Base-by-base conservation (phyloP, 768 basidiomycete genomes). In the Calocybe gangraenosa region DNA sequence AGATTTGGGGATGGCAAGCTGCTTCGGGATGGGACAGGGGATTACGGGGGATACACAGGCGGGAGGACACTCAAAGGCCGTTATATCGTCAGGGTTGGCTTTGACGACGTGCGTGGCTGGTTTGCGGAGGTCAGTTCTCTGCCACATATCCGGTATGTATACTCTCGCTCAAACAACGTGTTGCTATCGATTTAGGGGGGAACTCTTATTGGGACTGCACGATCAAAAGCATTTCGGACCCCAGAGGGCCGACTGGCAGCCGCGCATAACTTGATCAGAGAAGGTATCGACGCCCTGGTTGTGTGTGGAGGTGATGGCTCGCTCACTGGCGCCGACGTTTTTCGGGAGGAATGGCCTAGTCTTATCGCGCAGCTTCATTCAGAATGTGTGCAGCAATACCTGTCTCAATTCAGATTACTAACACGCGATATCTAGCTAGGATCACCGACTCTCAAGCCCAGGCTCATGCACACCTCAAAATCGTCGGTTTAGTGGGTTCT, bases 291-390 rank as follows among this genome's bases (percentile, higher is more conserved):
- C 58, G 95, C 94, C 14, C 76, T 99, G 48, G 92, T 87, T 37
- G 93, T 99, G 45, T 98, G 95, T 57, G 96, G 96, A 44, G 96
- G 96, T 59, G 96, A 99, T 56, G 96, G 96, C 19, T 92, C 88
- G 13, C 74, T 99, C 50, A 98, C 96, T 0, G 96, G 96, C 41
- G 96, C 96, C 7, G 93, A 99, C 61, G 73, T 87, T 56, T 92
- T 99, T 62, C 74, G 96, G 48, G 75, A 82, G 1, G 96, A 99
- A 71, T 99, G 96, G 96, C 91, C 93, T 0, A 64, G 74, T n/a
- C 81, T 94, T 48, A 71, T 98, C 46, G 66, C 73, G 35, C 74
- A 82, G 39, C 76, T 99, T 9, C 73, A 74, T 37, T 60, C 76
- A 9, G 67, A 82, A 60, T 82, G 92, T 79, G 49, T 33, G 70